These are phyloP conservation scores for Oryza glaberrima DNA, from an alignment of 176 grass and related monocot species.

Conservation along the genomic window DNA sequence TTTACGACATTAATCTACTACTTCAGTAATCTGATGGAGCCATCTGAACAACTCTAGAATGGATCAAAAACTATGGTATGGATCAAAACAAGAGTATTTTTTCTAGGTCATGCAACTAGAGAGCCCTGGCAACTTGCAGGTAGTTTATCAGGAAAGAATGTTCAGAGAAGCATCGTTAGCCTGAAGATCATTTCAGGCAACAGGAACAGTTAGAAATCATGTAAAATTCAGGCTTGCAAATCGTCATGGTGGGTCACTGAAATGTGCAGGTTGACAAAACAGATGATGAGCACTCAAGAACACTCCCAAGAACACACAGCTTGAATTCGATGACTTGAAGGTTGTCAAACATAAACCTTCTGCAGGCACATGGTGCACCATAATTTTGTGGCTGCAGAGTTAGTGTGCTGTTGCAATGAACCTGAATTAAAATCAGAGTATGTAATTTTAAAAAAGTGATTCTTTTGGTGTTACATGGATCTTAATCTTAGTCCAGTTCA, in stretches of 20 bases:
- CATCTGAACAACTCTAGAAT: slow-evolving; percentile 1
- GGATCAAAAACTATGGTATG: not conserved
- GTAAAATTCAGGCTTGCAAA: not conserved
- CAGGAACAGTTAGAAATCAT: slow-evolving; percentile 10
- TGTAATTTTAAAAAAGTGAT: too few species aligned
- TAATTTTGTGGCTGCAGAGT: too few species aligned
- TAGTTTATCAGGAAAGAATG: slow-evolving; percentile 3
- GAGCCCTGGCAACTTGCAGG: slow-evolving; percentile 21
- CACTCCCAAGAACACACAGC: not conserved
- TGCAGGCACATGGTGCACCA: not conserved
- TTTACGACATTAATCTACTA: not conserved
- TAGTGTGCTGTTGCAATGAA: not conserved
- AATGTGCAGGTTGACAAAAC: not conserved
- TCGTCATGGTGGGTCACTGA: not conserved
- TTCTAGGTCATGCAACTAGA: not conserved
- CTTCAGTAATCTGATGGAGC: slow-evolving; percentile 18
- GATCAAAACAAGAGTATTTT: not conserved
- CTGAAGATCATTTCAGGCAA: not conserved
- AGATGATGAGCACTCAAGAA: not conserved
- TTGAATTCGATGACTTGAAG: not conserved
- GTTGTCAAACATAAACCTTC: not conserved
- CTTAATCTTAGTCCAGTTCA: too few species aligned
- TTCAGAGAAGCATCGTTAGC: slow-evolving; percentile 9
- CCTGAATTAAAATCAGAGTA: not conserved
- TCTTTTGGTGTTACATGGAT: too few species aligned